Evolutionary conservation across 1,284 basidiomycete species (phyloP).

Genomic region (Anthracocystis setariae): DNA sequence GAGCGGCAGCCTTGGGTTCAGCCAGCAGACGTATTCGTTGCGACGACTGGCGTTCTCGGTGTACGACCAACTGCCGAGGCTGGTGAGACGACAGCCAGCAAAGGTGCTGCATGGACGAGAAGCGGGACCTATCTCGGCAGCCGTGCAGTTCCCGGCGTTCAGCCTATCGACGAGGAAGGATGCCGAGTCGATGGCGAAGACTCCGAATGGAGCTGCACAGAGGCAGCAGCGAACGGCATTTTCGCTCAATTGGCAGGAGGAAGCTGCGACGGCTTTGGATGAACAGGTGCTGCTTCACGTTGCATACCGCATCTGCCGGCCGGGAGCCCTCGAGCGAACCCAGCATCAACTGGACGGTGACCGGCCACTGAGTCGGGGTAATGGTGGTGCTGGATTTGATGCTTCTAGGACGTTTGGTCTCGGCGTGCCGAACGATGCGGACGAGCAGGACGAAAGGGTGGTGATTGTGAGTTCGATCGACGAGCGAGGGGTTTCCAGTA

Average conservation of each 20-base stretch:
- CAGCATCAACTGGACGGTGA: neutral
- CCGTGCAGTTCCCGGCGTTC: constrained; percentile 51
- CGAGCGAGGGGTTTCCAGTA: constrained; percentile 36
- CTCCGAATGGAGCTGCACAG: neutral
- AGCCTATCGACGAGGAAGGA: constrained; percentile 14
- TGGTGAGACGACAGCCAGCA: constrained; percentile 32
- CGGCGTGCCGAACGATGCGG: neutral
- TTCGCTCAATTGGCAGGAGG: constrained; percentile 21
- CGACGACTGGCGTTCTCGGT: constrained; percentile 39
- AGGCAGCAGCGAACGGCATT: constrained; percentile 9
- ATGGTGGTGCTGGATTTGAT: neutral
- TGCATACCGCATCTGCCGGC: constrained; percentile 23
- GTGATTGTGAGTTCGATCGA: constrained; percentile 50
- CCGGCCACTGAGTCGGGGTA: neutral
- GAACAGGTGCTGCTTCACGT: constrained; percentile 46
- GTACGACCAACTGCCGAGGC: constrained; percentile 48
- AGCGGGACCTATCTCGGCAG: constrained; percentile 22
- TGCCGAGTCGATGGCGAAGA: neutral
- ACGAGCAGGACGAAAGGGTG: constrained; percentile 6
- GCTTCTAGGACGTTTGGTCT: constrained; percentile 1
- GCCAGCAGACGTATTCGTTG: constrained; percentile 22
- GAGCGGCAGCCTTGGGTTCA: constrained; percentile 33
- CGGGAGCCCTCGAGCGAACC: neutral
- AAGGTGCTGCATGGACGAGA: constrained; percentile 46
- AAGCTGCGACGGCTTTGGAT: constrained; percentile 26